Conservation (phyloP, 2,329 filamentous ascomycete species). For the Corinectria fuckeliana region DNA sequence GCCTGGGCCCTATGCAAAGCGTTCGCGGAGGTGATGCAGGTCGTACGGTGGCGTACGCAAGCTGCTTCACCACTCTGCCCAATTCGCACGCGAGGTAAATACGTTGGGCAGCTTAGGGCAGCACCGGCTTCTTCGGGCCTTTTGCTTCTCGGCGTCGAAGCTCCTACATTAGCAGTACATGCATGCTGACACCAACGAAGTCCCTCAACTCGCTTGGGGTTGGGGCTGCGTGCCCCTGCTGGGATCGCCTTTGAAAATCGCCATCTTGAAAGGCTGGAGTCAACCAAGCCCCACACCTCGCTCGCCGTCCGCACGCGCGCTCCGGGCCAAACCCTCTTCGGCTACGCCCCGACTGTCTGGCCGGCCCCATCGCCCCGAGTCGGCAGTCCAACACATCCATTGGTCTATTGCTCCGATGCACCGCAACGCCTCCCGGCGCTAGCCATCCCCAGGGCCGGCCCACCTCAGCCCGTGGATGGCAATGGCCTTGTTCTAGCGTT, state of each 20-base stretch:
- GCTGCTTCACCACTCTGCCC: neutral
- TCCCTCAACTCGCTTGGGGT: slow-evolving; percentile 7
- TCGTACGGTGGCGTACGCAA: slow-evolving; percentile 19
- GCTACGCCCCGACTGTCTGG: slow-evolving; percentile 15
- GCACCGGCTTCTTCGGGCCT: slow-evolving; percentile 10
- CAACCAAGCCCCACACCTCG: neutral
- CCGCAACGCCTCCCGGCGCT: slow-evolving; percentile 24
- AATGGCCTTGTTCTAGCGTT: slow-evolving; percentile 23
- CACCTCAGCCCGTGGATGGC: slow-evolving; percentile 19
- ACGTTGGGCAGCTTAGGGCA: neutral
- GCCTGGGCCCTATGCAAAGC: neutral
- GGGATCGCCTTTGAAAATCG: slow-evolving; percentile 23
- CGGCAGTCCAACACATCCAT: slow-evolving; percentile 26
- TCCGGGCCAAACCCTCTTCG: slow-evolving; percentile 21
- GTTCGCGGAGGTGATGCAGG: neutral
- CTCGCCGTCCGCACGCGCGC: slow-evolving; percentile 3
- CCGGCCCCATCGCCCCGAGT: slow-evolving; percentile 26
- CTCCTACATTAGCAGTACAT: no score
- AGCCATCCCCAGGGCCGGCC: slow-evolving; percentile 6
- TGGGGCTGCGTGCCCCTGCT: slow-evolving; percentile 7
- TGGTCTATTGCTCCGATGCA: slow-evolving; percentile 29
- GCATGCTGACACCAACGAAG: slow-evolving; percentile 6
- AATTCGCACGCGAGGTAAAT: neutral
- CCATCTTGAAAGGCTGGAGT: slow-evolving; percentile 21
- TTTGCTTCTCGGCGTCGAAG: slow-evolving; percentile 10